phyloP scores from a whole-genome alignment of 2,329 filamentous ascomycete species.

The Ophiocordyceps robertsii region DNA sequence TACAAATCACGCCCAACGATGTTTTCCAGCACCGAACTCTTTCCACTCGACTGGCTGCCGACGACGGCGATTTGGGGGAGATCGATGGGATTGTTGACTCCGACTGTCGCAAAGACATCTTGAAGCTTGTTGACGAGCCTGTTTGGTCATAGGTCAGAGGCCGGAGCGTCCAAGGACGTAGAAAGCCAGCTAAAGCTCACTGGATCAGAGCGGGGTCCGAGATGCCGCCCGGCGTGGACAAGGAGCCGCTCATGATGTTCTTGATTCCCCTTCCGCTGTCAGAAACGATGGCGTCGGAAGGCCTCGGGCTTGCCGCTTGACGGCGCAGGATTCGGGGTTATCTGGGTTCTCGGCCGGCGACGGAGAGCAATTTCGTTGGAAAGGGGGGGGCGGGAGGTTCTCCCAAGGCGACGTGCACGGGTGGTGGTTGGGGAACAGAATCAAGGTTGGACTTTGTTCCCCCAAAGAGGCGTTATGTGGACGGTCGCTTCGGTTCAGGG shows the following conservation, averaged over 20 bases:
- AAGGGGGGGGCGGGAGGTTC: not conserved
- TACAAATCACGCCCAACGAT: constrained; percentile 99
- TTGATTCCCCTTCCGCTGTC: not conserved
- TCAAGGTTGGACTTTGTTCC: not conserved
- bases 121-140: constrained; percentile 97
- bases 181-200: constrained; percentile 21
- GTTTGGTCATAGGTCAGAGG: not conserved
- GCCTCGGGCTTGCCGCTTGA: not conserved
- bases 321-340: not conserved
- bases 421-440: not conserved
- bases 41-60: constrained; percentile 96
- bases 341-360: not conserved
- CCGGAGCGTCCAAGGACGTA: too few species aligned
- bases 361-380: not conserved
- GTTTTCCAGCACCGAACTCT: constrained; percentile 97
- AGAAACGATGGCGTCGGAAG: not conserved
- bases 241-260: constrained; percentile 19
- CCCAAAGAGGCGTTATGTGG: not conserved
- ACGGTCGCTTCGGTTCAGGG: too few species aligned
- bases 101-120: constrained; percentile 97
- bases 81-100: constrained; percentile 98
- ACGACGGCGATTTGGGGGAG: constrained; percentile 96
- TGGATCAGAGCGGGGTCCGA: constrained; percentile 55
- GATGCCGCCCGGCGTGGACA: constrained; percentile 41
- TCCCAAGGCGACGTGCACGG: not conserved